Percentiles rank a stretch among this genome's conserved stretches.
Evolutionary conservation across 2,329 filamentous ascomycete species (phyloP).

Genomic region (Xylaria sp.): DNA sequence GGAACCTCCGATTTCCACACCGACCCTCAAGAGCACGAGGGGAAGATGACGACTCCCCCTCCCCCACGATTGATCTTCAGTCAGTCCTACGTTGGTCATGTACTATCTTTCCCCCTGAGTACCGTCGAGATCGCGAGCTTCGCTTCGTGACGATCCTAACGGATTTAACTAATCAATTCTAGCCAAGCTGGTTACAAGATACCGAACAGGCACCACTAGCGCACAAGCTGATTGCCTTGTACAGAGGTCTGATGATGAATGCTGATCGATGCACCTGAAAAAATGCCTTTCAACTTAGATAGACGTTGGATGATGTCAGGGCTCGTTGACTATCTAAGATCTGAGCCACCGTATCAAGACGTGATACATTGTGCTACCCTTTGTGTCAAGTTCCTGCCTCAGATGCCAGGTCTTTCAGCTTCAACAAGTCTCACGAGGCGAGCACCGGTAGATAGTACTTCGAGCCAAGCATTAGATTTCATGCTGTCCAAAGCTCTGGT

Average conservation of each 20-base stretch:
- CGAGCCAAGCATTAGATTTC: not conserved
- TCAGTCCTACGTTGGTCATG: slow-evolving; percentile 37
- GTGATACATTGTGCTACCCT: slow-evolving; percentile 13
- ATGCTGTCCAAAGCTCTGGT: slow-evolving; percentile 10
- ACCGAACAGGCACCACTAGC: not conserved
- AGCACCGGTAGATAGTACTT: slow-evolving; percentile 4
- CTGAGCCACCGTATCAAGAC: slow-evolving; percentile 26
- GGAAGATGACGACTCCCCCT: slow-evolving; percentile 23
- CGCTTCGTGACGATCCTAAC: slow-evolving; percentile 31
- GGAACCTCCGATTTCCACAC: slow-evolving; percentile 33
- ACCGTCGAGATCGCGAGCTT: slow-evolving; percentile 33
- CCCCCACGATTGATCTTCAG: slow-evolving; percentile 35
- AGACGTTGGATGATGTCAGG: slow-evolving; percentile 40
- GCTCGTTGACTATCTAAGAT: slow-evolving; percentile 18
- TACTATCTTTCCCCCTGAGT: slow-evolving; percentile 33
- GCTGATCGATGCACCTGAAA: slow-evolving; percentile 1
- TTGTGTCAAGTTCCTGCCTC: slow-evolving; percentile 26
- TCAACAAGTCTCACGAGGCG: slow-evolving; percentile 12
- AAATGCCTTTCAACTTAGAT: slow-evolving; percentile 33
- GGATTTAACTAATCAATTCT: slow-evolving; percentile 20
- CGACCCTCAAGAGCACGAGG: slow-evolving; percentile 40
- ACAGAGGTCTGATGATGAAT: slow-evolving; percentile 21
- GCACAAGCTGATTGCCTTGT: slow-evolving; percentile 13
- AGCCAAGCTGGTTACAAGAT: slow-evolving; percentile 7
- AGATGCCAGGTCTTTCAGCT: slow-evolving; percentile 10